Conservation (phyloP, 345 rosid species). For the Populus ilicifolia region DNA sequence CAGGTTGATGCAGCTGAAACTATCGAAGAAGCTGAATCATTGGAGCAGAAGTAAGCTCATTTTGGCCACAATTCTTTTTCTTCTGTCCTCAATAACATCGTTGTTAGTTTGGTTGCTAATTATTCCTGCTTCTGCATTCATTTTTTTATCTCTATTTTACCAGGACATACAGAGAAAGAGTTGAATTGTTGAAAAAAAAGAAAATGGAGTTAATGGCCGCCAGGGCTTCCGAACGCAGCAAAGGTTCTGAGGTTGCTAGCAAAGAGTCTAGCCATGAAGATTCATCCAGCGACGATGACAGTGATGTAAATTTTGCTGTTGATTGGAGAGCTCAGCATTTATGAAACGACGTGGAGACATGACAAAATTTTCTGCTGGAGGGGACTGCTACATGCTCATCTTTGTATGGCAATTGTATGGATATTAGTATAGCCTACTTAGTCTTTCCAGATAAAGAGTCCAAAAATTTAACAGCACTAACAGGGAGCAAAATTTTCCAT, state of each 20-base stretch:
- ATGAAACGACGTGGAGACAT: slow-evolving; percentile 21
- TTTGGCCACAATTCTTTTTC: background rate
- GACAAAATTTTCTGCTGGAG: background rate
- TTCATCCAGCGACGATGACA: slow-evolving; percentile 62
- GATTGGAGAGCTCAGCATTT: slow-evolving; percentile 98
- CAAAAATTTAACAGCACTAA: too few relatives aligned
- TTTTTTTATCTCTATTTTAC: background rate
- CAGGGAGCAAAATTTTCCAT: background rate
- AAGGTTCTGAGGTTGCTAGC: slow-evolving; percentile 30
- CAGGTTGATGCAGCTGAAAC: slow-evolving; percentile 97
- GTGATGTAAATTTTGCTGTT: slow-evolving; percentile 57
- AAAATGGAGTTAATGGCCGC: slow-evolving; percentile 66
- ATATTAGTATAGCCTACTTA: background rate
- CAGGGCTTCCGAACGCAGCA: slow-evolving; percentile 53
- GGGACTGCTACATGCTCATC: background rate
- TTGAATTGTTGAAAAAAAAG: slow-evolving; percentile 60
- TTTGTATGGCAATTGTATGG: background rate
- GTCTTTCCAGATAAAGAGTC: too few relatives aligned
- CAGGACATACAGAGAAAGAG: slow-evolving; percentile 60
- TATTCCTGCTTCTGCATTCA: background rate
- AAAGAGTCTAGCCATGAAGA: slow-evolving; percentile 40
- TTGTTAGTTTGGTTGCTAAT: background rate
- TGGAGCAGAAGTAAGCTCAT: slow-evolving; percentile 75
- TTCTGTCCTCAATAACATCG: background rate
- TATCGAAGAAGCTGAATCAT: slow-evolving; percentile 75